phyloP scores from a whole-genome alignment of 2,329 filamentous ascomycete species.

The Cryphonectria carpinicola region DNA sequence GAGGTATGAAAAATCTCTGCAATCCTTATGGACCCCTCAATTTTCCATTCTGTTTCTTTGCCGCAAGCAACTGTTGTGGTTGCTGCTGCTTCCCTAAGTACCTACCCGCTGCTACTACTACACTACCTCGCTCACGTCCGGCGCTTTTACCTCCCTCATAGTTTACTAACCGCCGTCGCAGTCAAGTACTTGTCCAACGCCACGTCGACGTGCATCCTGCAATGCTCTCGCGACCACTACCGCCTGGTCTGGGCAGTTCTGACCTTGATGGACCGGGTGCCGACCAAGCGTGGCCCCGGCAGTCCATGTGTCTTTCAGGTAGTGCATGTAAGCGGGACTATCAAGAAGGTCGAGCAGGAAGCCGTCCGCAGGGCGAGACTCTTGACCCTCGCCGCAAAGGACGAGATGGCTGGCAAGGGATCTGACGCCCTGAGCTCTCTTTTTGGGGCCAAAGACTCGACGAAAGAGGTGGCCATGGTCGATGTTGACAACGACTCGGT shows the following conservation, averaged over 20 bases:
- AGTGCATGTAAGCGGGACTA: conserved; percentile 87
- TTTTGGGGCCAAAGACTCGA: conserved; percentile 35
- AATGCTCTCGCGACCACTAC: conserved; percentile 80
- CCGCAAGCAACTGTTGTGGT: not conserved
- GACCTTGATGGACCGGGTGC: conserved; percentile 76
- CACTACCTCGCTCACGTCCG: not conserved
- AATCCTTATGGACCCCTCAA: not conserved
- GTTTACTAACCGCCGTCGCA: conserved; percentile 42
- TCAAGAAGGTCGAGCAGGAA: conserved; percentile 89
- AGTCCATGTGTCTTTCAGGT: conserved; percentile 80
- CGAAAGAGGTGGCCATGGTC: conserved; percentile 43
- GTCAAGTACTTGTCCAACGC: conserved; percentile 91
- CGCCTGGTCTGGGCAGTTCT: conserved; percentile 89
- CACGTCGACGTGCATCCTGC: conserved; percentile 93
- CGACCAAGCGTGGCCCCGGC: conserved; percentile 52
- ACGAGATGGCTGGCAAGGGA: conserved; percentile 47
- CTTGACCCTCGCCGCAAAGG: conserved; percentile 70
- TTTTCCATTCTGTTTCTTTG: not conserved
- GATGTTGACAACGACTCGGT: conserved; percentile 51
- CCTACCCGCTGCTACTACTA: not conserved
- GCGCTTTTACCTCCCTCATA: conserved; percentile 4
- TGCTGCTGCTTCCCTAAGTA: not conserved
- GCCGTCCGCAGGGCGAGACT: conserved; percentile 77
- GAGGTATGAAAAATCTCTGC: conserved; percentile 54
- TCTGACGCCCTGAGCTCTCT: conserved; percentile 37